phyloP scores from a whole-genome alignment of 148 eudicot genomes.

The Camellia lanceoleosa region DNA sequence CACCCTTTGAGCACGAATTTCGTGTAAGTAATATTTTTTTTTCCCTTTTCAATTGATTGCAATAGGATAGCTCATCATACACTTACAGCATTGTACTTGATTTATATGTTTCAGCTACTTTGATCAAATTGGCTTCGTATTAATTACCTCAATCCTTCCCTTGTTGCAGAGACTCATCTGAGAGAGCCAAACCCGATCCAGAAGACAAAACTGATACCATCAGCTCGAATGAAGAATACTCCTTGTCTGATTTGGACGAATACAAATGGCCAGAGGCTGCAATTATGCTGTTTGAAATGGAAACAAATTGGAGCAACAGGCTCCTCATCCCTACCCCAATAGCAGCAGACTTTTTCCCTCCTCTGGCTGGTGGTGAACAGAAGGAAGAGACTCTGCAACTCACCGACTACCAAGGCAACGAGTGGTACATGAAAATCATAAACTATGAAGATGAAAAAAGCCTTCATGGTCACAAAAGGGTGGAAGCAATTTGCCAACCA shows the following conservation, averaged over 20 bases:
- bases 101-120: background rate
- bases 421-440: background rate
- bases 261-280: background rate
- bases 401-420: background rate
- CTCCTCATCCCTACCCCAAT: background rate
- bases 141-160: background rate
- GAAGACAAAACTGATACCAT: background rate
- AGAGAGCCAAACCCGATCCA: background rate
- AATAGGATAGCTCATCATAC: too few species aligned
- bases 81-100: background rate
- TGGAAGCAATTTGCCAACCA: background rate
- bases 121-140: background rate
- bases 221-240: background rate
- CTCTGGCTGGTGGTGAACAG: background rate
- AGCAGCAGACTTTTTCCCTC: background rate
- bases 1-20: too few species aligned
- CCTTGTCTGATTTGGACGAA: background rate
- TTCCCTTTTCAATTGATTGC: too few species aligned
- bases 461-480: background rate
- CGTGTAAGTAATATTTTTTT: too few species aligned
- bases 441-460: background rate
- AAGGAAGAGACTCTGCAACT: background rate
- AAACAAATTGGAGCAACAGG: background rate
- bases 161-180: background rate
- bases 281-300: background rate